phyloP scores from a whole-genome alignment of 2,329 filamentous ascomycete genomes.

The Penicillium glabrum region DNA sequence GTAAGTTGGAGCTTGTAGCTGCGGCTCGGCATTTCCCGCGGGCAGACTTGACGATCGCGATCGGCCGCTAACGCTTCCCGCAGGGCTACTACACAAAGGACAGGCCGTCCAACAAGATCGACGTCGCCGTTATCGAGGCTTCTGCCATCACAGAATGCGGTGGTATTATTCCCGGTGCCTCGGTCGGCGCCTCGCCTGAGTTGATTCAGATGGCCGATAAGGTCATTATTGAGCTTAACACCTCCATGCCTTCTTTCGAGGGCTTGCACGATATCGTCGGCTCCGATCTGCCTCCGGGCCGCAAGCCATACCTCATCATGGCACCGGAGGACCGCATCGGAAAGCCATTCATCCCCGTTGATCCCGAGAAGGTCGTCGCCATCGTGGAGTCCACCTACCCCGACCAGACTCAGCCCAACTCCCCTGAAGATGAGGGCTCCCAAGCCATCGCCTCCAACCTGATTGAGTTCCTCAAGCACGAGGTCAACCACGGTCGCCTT shows the following conservation, averaged over 20 bases:
- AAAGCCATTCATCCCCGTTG: slow-evolving; percentile 76
- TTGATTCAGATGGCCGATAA: slow-evolving; percentile 90
- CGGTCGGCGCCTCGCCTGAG: slow-evolving; percentile 81
- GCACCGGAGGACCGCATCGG: slow-evolving; percentile 83
- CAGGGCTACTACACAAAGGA: slow-evolving; percentile 82
- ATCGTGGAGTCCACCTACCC: slow-evolving; percentile 83
- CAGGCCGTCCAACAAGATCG: slow-evolving; percentile 69
- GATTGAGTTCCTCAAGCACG: slow-evolving; percentile 84
- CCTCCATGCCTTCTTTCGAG: slow-evolving; percentile 77
- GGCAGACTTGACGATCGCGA: not conserved
- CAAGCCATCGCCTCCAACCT: slow-evolving; percentile 73
- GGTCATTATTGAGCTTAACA: slow-evolving; percentile 91
- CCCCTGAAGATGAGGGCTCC: slow-evolving; percentile 71
- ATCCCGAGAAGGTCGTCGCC: slow-evolving; percentile 80
- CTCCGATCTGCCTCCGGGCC: slow-evolving; percentile 75
- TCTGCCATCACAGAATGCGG: slow-evolving; percentile 85
- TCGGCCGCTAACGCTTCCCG: slow-evolving; percentile 9
- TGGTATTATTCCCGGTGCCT: slow-evolving; percentile 83
- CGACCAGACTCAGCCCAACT: slow-evolving; percentile 73
- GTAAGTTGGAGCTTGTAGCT: slow-evolving; percentile 39
- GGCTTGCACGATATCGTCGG: slow-evolving; percentile 89
- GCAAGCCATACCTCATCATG: slow-evolving; percentile 87
- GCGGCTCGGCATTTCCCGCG: slow-evolving; percentile 6
- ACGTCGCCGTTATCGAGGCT: slow-evolving; percentile 83
- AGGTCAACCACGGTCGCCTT: slow-evolving; percentile 74